Evolutionary conservation across 2,329 filamentous ascomycete species (phyloP).

Genomic region (Immersiporthe knoxdaviesiana): DNA sequence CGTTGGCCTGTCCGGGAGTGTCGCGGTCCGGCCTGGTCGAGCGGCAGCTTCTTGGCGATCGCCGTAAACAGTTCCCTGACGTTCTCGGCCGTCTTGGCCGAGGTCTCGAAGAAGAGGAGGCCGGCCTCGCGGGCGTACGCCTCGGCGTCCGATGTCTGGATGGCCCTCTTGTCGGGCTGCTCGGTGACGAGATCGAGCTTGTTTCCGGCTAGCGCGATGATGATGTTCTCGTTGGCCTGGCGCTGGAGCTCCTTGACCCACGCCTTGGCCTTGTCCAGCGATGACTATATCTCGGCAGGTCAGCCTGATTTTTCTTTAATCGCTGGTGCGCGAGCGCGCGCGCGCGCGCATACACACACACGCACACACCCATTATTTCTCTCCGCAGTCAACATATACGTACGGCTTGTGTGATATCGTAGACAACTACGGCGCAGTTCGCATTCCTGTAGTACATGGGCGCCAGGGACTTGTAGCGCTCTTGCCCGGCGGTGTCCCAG

Average conservation of each 20-base stretch:
- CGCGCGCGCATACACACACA: no score
- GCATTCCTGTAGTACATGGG: conserved; percentile 99
- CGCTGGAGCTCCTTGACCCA: conserved; percentile 99
- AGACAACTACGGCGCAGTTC: conserved; percentile 98
- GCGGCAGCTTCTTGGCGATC: conserved; percentile 95
- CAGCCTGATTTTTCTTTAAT: conserved; percentile 27
- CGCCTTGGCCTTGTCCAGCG: conserved; percentile 96
- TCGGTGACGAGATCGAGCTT: conserved; percentile 96
- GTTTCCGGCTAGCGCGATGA: conserved; percentile 97
- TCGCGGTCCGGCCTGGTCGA: conserved; percentile 93
- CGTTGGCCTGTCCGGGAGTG: conserved; percentile 72
- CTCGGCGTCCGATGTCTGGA: conserved; percentile 85
- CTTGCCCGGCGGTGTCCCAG: conserved; percentile 98
- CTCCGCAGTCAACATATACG: conserved; percentile 39
- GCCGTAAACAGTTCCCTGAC: conserved; percentile 95
- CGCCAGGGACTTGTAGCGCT: conserved; percentile 97
- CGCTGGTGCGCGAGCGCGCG: no score
- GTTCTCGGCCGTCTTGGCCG: conserved; percentile 95
- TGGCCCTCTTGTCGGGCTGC: conserved; percentile 93
- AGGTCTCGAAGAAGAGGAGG: conserved; percentile 97
- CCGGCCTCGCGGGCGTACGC: conserved; percentile 93
- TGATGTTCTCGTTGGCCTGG: conserved; percentile 99
- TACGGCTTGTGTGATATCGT: conserved; percentile 99
- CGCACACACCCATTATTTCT: no score
- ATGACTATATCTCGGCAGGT: conserved; percentile 68